A percentile compares a stretch with the other conserved stretches of the same genome.
These are phyloP conservation scores for Nyssa sinensis DNA, from an alignment of 148 eudicot genomes.

Conservation along the genomic window DNA sequence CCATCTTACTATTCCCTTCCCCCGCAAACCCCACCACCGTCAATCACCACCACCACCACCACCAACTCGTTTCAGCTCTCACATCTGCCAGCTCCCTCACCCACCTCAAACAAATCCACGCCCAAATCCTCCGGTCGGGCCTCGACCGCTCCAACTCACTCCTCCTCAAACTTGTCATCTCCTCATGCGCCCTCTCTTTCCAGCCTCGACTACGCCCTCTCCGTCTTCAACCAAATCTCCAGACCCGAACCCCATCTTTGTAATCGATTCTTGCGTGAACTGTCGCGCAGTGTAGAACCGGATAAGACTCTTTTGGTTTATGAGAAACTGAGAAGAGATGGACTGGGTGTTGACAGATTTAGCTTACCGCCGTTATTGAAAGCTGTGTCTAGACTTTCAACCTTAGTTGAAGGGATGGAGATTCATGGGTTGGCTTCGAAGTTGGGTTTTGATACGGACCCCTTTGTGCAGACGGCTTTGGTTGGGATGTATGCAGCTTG, in stretches of 20 bases:
- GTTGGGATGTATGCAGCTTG: conserved; percentile 42
- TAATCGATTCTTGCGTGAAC: conserved; percentile 34
- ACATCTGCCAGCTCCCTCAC: conserved; percentile 31
- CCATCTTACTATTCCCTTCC: conserved; percentile 16
- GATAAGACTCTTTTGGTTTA: conserved; percentile 34
- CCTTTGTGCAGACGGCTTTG: conserved; percentile 56
- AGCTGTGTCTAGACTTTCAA: conserved; percentile 28
- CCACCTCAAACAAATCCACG: conserved; percentile 47
- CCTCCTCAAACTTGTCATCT: conserved; percentile 38
- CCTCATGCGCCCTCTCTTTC: conserved; percentile 26
- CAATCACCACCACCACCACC: conserved; percentile 18
- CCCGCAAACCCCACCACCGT: conserved; percentile 13
- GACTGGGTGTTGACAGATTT: conserved; percentile 36
- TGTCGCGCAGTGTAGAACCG: conserved; percentile 40
- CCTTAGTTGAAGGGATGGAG: conserved; percentile 40
- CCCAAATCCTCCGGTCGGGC: conserved; percentile 38
- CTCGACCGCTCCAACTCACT: conserved; percentile 28
- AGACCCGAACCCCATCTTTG: conserved; percentile 22
- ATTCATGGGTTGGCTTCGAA: conserved; percentile 52
- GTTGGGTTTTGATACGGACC: conserved; percentile 40
- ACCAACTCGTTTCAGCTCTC: conserved; percentile 26
- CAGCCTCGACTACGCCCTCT: conserved; percentile 33
- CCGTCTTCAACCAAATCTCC: conserved; percentile 32
- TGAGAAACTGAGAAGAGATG: conserved; percentile 19
- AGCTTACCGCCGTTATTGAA: conserved; percentile 46